phyloP scores from a whole-genome alignment of 2,329 filamentous ascomycete species.

The Parascedosporium putredinis region DNA sequence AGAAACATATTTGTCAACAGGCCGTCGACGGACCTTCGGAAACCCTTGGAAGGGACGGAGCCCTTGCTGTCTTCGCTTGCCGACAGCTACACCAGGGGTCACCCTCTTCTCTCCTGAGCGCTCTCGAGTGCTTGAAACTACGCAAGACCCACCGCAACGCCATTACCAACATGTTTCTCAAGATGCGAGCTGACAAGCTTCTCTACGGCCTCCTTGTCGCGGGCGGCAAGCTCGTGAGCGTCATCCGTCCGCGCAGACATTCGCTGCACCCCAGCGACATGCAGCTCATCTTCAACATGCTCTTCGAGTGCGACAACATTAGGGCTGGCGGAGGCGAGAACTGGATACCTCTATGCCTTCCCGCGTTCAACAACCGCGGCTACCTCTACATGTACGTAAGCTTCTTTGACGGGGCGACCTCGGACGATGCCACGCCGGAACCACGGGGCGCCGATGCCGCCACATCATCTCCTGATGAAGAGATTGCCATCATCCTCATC shows the following conservation, averaged over 20 bases:
- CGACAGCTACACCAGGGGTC: constrained; percentile 91
- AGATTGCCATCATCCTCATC: constrained; percentile 87
- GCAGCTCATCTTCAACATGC: constrained; percentile 97
- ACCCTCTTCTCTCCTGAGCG: constrained; percentile 75
- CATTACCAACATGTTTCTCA: constrained; percentile 82
- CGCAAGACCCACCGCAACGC: constrained; percentile 75
- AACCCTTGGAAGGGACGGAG: constrained; percentile 85
- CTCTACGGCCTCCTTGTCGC: constrained; percentile 92
- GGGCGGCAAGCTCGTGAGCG: constrained; percentile 84
- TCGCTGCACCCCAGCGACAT: constrained; percentile 92
- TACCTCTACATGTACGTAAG: constrained; percentile 99
- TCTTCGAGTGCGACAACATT: constrained; percentile 88
- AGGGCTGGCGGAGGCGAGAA: constrained; percentile 87
- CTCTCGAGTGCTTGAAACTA: constrained; percentile 85
- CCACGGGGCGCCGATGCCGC: constrained; percentile 45
- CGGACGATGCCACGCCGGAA: constrained; percentile 29
- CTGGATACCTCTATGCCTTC: constrained; percentile 93
- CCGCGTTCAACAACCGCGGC: constrained; percentile 92
- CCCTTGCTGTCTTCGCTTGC: constrained; percentile 81
- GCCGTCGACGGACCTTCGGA: constrained; percentile 85
- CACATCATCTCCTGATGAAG: constrained; percentile 51
- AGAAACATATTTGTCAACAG: constrained; percentile 80
- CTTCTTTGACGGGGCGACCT: constrained; percentile 53
- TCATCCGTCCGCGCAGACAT: constrained; percentile 87
- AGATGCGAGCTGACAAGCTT: constrained; percentile 63